Conservation (phyloP, 345 rosid genomes). For the Aquilaria malaccensis region DNA sequence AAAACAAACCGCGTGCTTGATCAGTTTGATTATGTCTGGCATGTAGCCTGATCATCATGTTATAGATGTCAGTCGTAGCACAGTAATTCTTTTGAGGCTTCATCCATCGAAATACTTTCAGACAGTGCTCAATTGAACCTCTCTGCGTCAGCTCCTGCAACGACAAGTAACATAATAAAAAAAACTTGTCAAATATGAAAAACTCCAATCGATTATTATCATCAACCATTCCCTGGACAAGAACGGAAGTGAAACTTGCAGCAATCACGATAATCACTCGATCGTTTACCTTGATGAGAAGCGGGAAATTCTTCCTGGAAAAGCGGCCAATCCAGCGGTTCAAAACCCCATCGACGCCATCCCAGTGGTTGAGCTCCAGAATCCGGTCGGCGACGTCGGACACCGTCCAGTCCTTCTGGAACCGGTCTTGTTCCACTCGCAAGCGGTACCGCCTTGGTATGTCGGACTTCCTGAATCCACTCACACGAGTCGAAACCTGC, state of each 20-base stretch:
- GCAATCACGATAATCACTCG: too few relatives aligned
- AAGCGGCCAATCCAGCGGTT: conserved; percentile 91
- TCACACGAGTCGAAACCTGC: conserved; percentile 46
- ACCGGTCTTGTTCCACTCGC: conserved; percentile 52
- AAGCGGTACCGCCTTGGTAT: conserved; percentile 55
- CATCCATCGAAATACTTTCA: conserved; percentile 69
- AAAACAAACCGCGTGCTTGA: conserved; percentile 89
- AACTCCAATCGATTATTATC: background rate
- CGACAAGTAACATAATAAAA: background rate
- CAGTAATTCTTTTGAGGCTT: conserved; percentile 71
- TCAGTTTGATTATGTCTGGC: conserved; percentile 72
- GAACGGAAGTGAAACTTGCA: too few relatives aligned
- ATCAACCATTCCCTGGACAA: too few relatives aligned
- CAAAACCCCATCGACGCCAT: conserved; percentile 48
- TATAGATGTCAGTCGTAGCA: conserved; percentile 79
- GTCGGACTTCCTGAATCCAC: conserved; percentile 59
- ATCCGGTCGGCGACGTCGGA: conserved; percentile 58
- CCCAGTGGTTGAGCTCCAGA: conserved; percentile 46
- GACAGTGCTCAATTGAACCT: conserved; percentile 65
- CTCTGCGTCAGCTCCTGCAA: conserved; percentile 63
- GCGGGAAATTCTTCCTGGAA: conserved; percentile 66
- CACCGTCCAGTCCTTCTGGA: conserved; percentile 87
- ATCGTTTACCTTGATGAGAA: conserved; percentile 48
- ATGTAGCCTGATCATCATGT: conserved; percentile 82
- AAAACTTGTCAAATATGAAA: background rate